A percentile compares a stretch with the other conserved stretches of the same genome.
phyloP scores from a whole-genome alignment of 2,329 filamentous ascomycete species.

The Didymella glomerata region DNA sequence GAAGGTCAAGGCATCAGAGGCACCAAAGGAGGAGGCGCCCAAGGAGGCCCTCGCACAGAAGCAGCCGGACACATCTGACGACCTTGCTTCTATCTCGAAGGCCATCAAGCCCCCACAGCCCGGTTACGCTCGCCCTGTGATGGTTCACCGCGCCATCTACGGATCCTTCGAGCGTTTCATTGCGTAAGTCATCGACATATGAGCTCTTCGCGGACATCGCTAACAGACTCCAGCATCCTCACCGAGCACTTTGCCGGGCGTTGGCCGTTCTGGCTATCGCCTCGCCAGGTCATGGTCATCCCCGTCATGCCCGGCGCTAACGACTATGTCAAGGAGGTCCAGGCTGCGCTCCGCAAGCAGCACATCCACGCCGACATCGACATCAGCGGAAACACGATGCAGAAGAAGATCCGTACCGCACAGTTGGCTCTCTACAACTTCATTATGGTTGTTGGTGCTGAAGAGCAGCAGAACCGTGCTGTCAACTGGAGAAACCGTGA shows the following conservation, averaged over 20 bases:
- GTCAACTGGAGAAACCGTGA: conserved; percentile 73
- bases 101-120: conserved; percentile 41
- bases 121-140: conserved; percentile 79
- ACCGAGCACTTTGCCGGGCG: conserved; percentile 86
- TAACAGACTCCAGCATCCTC: conserved; percentile 62
- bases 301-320: conserved; percentile 76
- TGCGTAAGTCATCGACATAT: conserved; percentile 53
- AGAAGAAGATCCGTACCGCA: conserved; percentile 87
- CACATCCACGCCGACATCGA: conserved; percentile 76
- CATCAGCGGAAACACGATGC: conserved; percentile 78
- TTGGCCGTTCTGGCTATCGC: conserved; percentile 89
- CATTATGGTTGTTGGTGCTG: conserved; percentile 74
- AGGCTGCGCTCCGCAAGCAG: conserved; percentile 71
- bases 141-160: conserved; percentile 84
- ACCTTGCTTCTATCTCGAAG: conserved; percentile 32
- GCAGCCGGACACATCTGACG: conserved; percentile 26
- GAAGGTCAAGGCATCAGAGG: conserved; percentile 35
- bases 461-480: conserved; percentile 66
- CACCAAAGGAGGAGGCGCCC: conserved; percentile 38
- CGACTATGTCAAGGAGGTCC: conserved; percentile 78
- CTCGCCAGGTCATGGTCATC: conserved; percentile 81
- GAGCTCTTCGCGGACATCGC: background rate
- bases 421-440: conserved; percentile 86
- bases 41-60: conserved; percentile 33
- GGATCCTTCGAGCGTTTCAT: conserved; percentile 75